A percentile compares a stretch with the other conserved stretches of the same genome.
phyloP scores from a whole-genome alignment of 306 rosid species.

The Potentilla sterilis region DNA sequence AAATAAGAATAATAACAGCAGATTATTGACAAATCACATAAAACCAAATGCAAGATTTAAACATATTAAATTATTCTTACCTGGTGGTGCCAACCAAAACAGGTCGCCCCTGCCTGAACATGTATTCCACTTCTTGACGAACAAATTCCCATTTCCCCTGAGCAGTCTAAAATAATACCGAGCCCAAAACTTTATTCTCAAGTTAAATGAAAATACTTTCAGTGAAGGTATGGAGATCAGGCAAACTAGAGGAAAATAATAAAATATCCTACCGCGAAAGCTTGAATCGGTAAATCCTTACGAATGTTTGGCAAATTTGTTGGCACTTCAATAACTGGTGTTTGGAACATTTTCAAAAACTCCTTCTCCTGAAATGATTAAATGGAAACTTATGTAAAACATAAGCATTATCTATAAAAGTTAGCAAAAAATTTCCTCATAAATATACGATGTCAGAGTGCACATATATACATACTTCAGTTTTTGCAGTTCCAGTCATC shows the following conservation, averaged over 20 bases:
- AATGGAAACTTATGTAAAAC: neutral
- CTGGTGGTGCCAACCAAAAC: conserved; percentile 97
- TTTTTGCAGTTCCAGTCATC: conserved; percentile 99
- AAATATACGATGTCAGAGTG: conserved; percentile 29
- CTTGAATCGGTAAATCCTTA: conserved; percentile 92
- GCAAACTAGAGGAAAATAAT: conserved; percentile 16
- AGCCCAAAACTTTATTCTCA: conserved; percentile 23
- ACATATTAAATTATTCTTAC: conserved; percentile 32
- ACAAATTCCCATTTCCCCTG: conserved; percentile 95
- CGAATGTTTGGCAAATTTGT: conserved; percentile 90
- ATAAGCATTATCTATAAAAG: conserved; percentile 19
- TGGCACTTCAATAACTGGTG: conserved; percentile 96
- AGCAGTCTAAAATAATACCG: conserved; percentile 61
- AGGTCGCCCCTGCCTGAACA: conserved; percentile 91
- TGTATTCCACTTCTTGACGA: conserved; percentile 84
- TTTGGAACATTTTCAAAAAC: conserved; percentile 89
- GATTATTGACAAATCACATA: neutral
- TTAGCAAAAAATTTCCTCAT: conserved; percentile 13
- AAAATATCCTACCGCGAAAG: conserved; percentile 77
- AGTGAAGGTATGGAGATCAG: conserved; percentile 6
- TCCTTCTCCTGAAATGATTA: conserved; percentile 79
- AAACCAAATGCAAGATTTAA: neutral
- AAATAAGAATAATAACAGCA: conserved; percentile 5
- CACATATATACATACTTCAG: conserved; percentile 59
- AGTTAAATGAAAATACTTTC: conserved; percentile 16